Evolutionary conservation across 106 monocot genomes (phyloP).

Genomic region (Phalaenopsis equestris): DNA sequence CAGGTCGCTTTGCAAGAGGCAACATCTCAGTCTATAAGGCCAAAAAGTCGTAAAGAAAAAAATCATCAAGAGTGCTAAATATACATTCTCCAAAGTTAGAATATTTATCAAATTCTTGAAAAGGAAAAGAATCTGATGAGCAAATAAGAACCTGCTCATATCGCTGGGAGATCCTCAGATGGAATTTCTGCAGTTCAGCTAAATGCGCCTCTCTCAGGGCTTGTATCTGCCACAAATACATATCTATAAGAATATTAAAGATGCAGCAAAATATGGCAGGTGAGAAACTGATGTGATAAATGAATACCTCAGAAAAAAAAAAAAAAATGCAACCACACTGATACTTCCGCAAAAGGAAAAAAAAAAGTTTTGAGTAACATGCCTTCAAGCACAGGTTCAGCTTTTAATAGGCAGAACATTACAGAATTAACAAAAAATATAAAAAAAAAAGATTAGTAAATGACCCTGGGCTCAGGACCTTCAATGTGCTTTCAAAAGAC

Average conservation of each 20-base stretch:
- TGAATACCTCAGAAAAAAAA: not conserved
- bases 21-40: conserved; percentile 13
- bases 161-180: conserved; percentile 42
- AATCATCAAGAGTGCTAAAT: not conserved
- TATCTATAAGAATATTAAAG: conserved; percentile 4
- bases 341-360: no score
- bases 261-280: not conserved
- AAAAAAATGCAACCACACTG: no score
- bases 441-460: no score
- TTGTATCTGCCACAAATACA: conserved; percentile 38
- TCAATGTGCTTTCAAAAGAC: no score
- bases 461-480: no score
- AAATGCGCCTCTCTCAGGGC: conserved; percentile 56
- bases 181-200: conserved; percentile 43
- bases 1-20: conserved; percentile 17
- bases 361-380: no score
- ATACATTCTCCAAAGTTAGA: not conserved
- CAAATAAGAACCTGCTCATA: conserved; percentile 57
- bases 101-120: not conserved
- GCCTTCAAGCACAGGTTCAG: no score
- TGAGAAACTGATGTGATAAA: not conserved
- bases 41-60: not conserved
- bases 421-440: no score
- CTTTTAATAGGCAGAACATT: no score
- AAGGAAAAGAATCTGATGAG: not conserved